Evolutionary conservation across 2,329 filamentous ascomycete species (phyloP).

Genomic region (Knufia fluminis): DNA sequence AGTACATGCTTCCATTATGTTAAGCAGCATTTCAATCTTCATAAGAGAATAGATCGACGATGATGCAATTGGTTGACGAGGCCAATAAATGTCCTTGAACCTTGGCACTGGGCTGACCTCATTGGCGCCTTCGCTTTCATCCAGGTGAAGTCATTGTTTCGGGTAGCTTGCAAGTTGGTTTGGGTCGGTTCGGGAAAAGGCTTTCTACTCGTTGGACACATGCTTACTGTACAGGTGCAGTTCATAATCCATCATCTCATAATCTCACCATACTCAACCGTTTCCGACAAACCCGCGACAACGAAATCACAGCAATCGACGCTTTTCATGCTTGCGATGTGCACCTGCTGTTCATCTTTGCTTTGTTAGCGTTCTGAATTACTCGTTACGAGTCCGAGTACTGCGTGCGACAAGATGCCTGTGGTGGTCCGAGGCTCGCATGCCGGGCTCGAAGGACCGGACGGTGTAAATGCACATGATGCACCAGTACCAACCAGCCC

Average conservation of each 20-base stretch:
- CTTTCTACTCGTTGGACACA: not conserved
- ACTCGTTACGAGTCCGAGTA: too few relatives aligned
- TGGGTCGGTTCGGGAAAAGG: not conserved
- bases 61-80: not conserved
- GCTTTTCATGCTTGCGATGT: too few relatives aligned
- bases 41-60: not conserved
- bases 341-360: too few relatives aligned
- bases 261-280: not conserved
- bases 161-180: not conserved
- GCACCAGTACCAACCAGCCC: not conserved
- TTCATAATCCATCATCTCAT: too few relatives aligned
- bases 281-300: not conserved
- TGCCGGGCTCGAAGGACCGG: not conserved
- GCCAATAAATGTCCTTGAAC: not conserved
- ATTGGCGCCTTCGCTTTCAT: not conserved
- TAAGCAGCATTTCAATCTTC: not conserved
- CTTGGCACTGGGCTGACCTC: not conserved
- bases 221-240: not conserved
- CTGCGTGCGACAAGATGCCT: not conserved
- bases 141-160: not conserved
- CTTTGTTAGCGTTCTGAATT: too few relatives aligned
- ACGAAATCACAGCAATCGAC: not conserved
- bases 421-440: conserved; percentile 1
- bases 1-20: not conserved
- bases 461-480: not conserved